Conservation (phyloP, 2,329 filamentous ascomycete species). For the Blastomyces emzantsi region DNA sequence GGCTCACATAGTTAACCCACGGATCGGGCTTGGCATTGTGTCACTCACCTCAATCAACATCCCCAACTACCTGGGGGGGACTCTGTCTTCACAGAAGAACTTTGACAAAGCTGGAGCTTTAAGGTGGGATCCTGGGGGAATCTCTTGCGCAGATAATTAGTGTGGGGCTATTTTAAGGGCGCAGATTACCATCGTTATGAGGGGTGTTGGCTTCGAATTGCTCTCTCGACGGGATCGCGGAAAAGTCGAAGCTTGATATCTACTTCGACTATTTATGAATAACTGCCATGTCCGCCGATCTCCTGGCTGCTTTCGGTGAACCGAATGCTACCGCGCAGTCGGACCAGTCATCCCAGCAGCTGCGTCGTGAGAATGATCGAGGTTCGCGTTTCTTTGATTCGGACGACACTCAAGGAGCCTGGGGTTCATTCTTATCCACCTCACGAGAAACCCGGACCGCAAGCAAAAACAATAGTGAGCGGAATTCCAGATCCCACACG, state of each 20-base stretch:
- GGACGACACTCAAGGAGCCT: neutral
- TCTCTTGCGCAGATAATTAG: neutral
- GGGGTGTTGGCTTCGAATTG: neutral
- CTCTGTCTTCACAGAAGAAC: neutral
- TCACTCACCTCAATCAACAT: neutral
- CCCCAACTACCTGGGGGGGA: neutral
- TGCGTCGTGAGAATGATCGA: neutral
- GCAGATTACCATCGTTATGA: neutral
- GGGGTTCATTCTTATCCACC: conserved; percentile 4
- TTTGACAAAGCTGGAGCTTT: neutral
- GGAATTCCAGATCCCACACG: neutral
- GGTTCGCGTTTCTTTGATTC: neutral
- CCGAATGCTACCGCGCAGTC: neutral
- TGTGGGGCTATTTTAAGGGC: neutral
- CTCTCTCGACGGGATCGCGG: neutral
- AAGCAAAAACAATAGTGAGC: neutral
- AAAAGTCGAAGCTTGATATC: neutral
- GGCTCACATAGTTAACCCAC: neutral
- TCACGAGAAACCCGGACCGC: neutral
- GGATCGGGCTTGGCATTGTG: neutral
- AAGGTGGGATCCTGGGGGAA: neutral
- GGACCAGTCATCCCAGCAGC: neutral
- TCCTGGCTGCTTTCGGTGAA: conserved; percentile 44
- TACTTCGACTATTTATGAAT: neutral
- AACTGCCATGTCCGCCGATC: conserved; percentile 44